Base-by-base conservation (phyloP, 225 moss, liverwort and hornwort genomes). In the Polytrichum commune region DNA sequence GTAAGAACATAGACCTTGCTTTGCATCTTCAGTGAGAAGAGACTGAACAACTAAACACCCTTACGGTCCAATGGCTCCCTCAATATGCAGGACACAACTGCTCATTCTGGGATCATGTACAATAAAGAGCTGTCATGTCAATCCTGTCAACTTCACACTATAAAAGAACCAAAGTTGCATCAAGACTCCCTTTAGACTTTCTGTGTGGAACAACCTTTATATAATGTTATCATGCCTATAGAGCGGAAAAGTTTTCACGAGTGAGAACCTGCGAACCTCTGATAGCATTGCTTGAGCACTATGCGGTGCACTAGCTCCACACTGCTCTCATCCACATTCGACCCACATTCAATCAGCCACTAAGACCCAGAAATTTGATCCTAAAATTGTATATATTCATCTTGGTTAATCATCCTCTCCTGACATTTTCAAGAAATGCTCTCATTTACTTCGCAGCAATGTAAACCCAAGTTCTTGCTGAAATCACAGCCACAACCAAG, bases 241-340 rank as follows among this genome's bases (percentile, higher is more conserved):
- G 46, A 46, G 46, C 46, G 1, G 46, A 46, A 46, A 46, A 46
- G 46, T 46, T 46, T 46, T 46, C 62, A 27, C 61, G 27, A 62
- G 27, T 23, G 61, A 22, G 23, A 79, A 91, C 90, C 90, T 91
- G 71, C 72, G 77, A 69, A 94, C 84, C 79, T 94, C 94, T 73
- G 79, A 84, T 73, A 94, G 75, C 94, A 94, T 94, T 61, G 75
- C 77, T 29, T 86, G 80, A 22, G 87, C 88, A 72, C 87, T 88
- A 77, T 78, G 79, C 13, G 88, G 83, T 65, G 91, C 94, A 66
- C 85, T 89, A 71, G 90, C 77, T 68, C 92, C 94, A 68, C 94
- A 94, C 90, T 91, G 84, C 73, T 53, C 58, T 60, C 57, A 69
- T 62, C 55, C 76, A 80, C 69, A 54, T 69, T 58, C 8, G 8